Percentiles rank a stretch among this genome's conserved stretches.
Evolutionary conservation across 1,284 basidiomycete species (phyloP).

Genomic region (Tilletia setariae): DNA sequence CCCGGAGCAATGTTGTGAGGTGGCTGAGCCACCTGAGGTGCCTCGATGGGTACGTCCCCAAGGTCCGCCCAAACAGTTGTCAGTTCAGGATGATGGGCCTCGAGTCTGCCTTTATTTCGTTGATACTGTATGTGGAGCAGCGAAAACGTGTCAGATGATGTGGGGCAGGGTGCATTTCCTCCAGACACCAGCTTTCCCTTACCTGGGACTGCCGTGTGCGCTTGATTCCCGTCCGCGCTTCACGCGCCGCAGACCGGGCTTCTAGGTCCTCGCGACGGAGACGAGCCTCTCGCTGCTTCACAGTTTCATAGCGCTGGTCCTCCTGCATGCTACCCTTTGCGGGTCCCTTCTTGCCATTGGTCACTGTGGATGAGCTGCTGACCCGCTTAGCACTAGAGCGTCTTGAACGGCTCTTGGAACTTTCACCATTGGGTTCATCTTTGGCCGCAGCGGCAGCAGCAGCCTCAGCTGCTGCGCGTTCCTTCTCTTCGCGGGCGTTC

Average conservation of each 20-base stretch:
- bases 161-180: not conserved
- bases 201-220: slow-evolving; percentile 58
- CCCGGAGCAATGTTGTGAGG: not conserved
- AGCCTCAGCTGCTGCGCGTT: not conserved
- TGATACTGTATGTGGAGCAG: slow-evolving; percentile 20
- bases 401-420: slow-evolving; percentile 1
- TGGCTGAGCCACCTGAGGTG: not conserved
- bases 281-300: slow-evolving; percentile 36
- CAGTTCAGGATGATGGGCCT: slow-evolving; percentile 65
- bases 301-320: slow-evolving; percentile 41
- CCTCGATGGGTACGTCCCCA: slow-evolving; percentile 59
- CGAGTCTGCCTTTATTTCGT: slow-evolving; percentile 25
- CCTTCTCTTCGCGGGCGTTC: not conserved
- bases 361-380: not conserved
- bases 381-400: not conserved
- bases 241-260: slow-evolving; percentile 14
- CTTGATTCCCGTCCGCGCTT: slow-evolving; percentile 1
- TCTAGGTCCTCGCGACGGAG: slow-evolving; percentile 30
- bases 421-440: not conserved
- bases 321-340: slow-evolving; percentile 23
- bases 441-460: not conserved
- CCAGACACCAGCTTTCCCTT: slow-evolving; percentile 23
- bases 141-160: too few relatives aligned
- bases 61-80: slow-evolving; percentile 83
- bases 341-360: not conserved